Conservation (phyloP, 2,329 filamentous ascomycete genomes). For the Trichoderma breve region DNA sequence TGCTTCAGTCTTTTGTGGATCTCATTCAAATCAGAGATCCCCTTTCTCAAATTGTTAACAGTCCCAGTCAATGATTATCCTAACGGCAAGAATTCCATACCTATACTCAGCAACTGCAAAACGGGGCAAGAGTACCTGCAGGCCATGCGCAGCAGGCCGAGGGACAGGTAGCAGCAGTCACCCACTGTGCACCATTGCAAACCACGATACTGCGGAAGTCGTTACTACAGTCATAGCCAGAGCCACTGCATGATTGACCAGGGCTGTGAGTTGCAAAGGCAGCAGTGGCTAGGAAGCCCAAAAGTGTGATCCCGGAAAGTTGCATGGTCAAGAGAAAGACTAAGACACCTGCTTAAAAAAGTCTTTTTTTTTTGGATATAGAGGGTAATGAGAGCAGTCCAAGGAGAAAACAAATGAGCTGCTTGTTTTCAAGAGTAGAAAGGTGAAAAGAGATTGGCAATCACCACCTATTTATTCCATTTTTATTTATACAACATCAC, state of each 20-base stretch:
- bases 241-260: neutral
- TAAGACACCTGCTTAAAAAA: neutral
- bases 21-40: neutral
- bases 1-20: neutral
- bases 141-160: neutral
- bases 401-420: neutral
- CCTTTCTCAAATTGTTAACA: neutral
- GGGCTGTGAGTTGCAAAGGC: neutral
- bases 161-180: neutral
- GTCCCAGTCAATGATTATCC: neutral
- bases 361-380: rapidly evolving
- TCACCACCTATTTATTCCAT: neutral
- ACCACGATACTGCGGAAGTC: neutral
- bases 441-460: neutral
- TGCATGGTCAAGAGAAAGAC: neutral
- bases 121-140: neutral
- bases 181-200: neutral
- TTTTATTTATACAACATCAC: neutral
- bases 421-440: neutral
- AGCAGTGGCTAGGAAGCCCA: neutral
- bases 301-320: neutral
- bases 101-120: neutral
- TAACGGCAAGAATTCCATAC: neutral
- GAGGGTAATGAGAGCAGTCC: neutral
- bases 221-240: neutral